A percentile compares a stretch with the other conserved stretches of the same genome.
These are phyloP conservation scores for Eimeria necatrix DNA, from an alignment of 169 alveolate species.

Conservation along the genomic window DNA sequence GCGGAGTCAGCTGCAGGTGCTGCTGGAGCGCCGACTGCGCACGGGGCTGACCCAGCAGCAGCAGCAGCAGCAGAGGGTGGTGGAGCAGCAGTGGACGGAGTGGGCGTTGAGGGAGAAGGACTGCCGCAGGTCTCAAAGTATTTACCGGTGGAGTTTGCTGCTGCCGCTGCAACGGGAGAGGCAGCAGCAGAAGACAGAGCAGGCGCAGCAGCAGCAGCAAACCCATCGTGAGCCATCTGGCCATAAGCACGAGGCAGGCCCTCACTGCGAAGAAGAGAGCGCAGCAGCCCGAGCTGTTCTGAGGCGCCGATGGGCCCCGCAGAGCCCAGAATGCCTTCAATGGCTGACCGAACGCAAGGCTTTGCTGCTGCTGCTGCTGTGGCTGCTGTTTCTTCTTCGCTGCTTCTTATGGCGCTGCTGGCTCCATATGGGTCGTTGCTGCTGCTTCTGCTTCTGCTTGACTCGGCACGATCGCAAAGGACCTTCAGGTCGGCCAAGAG, in stretches of 20 bases:
- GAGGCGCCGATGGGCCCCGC: constrained; percentile 9
- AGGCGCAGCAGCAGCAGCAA: constrained; percentile 32
- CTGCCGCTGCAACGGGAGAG: constrained; percentile 18
- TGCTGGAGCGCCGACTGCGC: constrained; percentile 3
- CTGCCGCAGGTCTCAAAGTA: background rate
- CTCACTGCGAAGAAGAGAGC: constrained; percentile 19
- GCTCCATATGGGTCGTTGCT: background rate
- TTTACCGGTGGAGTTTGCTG: background rate
- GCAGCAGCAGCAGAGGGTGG: constrained; percentile 35
- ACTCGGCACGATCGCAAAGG: constrained; percentile 27
- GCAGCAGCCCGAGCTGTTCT: constrained; percentile 30
- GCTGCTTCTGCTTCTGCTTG: constrained; percentile 40
- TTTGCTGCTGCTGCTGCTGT: constrained; percentile 52
- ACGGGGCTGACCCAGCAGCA: constrained; percentile 15
- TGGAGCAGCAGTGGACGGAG: background rate
- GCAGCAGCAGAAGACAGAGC: constrained; percentile 32
- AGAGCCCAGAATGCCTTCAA: constrained; percentile 41
- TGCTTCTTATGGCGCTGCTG: background rate
- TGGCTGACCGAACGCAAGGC: background rate
- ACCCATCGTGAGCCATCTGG: background rate
- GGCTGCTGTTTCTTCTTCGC: constrained; percentile 29
- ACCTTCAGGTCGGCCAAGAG: constrained; percentile 57
- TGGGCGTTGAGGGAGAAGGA: background rate
- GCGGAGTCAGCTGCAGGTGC: constrained; percentile 27
- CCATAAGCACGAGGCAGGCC: background rate